Conservation (phyloP, 768 basidiomycete species). For the Tricholoma furcatifolium region DNA sequence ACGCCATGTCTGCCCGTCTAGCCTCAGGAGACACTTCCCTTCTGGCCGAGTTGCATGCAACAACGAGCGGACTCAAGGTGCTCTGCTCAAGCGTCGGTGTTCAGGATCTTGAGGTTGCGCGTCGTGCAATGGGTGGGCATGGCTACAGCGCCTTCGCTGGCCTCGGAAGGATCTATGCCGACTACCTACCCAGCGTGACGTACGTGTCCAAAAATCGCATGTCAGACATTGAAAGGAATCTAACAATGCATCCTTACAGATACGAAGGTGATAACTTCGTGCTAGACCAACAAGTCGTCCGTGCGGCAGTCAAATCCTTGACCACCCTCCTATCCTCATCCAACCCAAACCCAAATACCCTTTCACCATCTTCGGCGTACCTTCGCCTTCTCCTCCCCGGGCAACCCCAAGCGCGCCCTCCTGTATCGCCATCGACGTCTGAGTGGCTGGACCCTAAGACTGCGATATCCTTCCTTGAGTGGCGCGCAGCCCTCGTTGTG, state of each 20-base stretch:
- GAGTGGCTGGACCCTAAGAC: constrained; percentile 36
- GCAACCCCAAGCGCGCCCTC: constrained; percentile 20
- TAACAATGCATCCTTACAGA: constrained; percentile 25
- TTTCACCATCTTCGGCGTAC: constrained; percentile 17
- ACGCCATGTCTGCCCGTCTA: constrained; percentile 46
- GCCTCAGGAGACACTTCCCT: constrained; percentile 56
- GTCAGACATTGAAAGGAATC: neutral
- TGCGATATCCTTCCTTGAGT: constrained; percentile 53
- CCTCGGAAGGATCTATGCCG: constrained; percentile 61
- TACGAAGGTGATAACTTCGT: constrained; percentile 83
- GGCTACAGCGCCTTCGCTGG: constrained; percentile 72
- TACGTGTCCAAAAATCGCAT: constrained; percentile 26
- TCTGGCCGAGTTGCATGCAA: constrained; percentile 72
- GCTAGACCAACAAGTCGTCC: constrained; percentile 71
- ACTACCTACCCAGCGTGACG: constrained; percentile 66
- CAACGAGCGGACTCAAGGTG: constrained; percentile 67
- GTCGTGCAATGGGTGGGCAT: constrained; percentile 75
- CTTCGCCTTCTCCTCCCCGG: constrained; percentile 40
- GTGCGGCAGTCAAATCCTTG: constrained; percentile 66
- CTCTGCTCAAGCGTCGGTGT: constrained; percentile 51
- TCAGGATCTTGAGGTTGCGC: constrained; percentile 61
- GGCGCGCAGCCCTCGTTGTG: constrained; percentile 64
- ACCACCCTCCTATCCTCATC: constrained; percentile 29
- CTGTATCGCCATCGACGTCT: constrained; percentile 1
- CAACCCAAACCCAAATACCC: constrained; percentile 22